phyloP scores from a whole-genome alignment of 371 early-diverging fungal genomes.

The Rhizopus stolonifer region DNA sequence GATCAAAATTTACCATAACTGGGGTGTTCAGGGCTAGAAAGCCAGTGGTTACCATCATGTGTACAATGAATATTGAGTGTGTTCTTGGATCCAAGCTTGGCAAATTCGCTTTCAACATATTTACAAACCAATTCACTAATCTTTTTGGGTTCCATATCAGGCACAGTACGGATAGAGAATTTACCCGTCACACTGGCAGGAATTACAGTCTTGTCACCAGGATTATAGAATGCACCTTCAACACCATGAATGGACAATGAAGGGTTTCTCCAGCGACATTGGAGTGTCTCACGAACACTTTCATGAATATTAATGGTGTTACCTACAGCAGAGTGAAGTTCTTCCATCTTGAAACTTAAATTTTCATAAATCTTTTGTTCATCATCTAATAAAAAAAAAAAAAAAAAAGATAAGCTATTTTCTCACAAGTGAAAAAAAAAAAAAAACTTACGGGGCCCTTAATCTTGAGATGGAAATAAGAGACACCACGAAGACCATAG shows the following conservation, averaged over 20 bases:
- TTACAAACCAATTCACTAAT: conserved; percentile 73
- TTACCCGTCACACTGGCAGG: conserved; percentile 95
- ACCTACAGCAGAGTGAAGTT: conserved; percentile 82
- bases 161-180: conserved; percentile 94
- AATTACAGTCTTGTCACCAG: conserved; percentile 96
- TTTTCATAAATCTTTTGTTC: conserved; percentile 83
- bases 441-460: conserved; percentile 70
- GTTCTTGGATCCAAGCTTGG: conserved; percentile 88
- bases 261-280: conserved; percentile 93
- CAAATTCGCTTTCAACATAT: conserved; percentile 79
- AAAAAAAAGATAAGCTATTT: too few relatives aligned
- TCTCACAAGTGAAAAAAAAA: conserved; percentile 65
- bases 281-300: conserved; percentile 74
- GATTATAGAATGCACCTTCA: conserved; percentile 93
- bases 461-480: conserved; percentile 79
- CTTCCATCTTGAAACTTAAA: conserved; percentile 78
- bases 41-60: conserved; percentile 93
- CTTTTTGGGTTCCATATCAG: conserved; percentile 85
- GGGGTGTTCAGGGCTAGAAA: conserved; percentile 86
- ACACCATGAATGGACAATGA: conserved; percentile 95
- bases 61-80: conserved; percentile 66
- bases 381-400: conserved; percentile 78
- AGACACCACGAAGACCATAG: conserved; percentile 95
- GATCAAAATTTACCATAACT: conserved; percentile 90
- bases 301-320: conserved; percentile 77